Evolutionary conservation across 192 early-diverging fungal genomes (phyloP).

Genomic region (Phycomyces nitens): DNA sequence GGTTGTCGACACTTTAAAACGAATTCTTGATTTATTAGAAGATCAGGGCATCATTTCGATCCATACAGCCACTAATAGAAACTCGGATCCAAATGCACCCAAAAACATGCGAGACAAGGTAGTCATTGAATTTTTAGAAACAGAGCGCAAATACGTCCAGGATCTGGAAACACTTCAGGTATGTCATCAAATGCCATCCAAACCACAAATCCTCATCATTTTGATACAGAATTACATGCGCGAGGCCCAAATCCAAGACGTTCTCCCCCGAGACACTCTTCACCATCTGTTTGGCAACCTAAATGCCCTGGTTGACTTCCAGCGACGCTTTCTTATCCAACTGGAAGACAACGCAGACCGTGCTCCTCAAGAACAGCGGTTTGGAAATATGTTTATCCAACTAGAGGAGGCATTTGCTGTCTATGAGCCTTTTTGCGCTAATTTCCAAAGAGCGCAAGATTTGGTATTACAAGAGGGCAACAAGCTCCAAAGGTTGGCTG

Average conservation of each 20-base stretch:
- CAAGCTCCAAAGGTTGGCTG: slow-evolving; percentile 57
- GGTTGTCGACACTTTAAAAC: slow-evolving; percentile 83
- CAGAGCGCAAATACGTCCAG: slow-evolving; percentile 88
- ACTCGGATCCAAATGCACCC: slow-evolving; percentile 57
- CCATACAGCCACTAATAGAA: slow-evolving; percentile 32
- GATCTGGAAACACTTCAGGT: slow-evolving; percentile 81
- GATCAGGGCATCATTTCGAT: slow-evolving; percentile 50
- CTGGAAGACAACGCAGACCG: slow-evolving; percentile 77
- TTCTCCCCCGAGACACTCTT: slow-evolving; percentile 77
- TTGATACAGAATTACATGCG: slow-evolving; percentile 60
- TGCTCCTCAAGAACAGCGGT: slow-evolving; percentile 76
- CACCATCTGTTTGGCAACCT: slow-evolving; percentile 90
- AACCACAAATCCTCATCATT: not conserved
- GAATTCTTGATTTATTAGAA: slow-evolving; percentile 77
- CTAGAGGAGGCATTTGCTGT: slow-evolving; percentile 78
- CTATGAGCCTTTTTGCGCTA: slow-evolving; percentile 93
- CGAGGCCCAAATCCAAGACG: slow-evolving; percentile 62
- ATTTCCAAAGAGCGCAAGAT: slow-evolving; percentile 77
- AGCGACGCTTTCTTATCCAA: slow-evolving; percentile 87
- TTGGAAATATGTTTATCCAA: slow-evolving; percentile 82
- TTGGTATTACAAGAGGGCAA: slow-evolving; percentile 60
- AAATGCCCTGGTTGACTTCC: slow-evolving; percentile 89
- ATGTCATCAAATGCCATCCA: too few species aligned
- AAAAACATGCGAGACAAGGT: slow-evolving; percentile 86
- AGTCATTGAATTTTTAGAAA: slow-evolving; percentile 87